Conservation (phyloP, 768 basidiomycete genomes). For the Lentinula detonsa region DNA sequence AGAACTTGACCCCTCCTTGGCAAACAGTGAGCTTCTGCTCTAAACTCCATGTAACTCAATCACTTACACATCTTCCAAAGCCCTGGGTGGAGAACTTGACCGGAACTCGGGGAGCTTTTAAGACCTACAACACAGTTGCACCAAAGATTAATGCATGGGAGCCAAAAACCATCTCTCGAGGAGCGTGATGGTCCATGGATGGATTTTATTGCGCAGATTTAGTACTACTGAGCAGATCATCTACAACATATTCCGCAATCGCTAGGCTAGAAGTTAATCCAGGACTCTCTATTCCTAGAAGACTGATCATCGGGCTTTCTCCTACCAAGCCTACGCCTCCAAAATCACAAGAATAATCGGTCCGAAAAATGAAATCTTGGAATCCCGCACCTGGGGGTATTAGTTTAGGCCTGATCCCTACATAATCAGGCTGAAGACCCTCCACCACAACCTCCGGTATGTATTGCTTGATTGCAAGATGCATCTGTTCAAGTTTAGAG, state of each 20-base stretch:
- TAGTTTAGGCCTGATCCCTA: conserved; percentile 86
- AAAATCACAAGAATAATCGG: conserved; percentile 44
- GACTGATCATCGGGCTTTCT: conserved; percentile 60
- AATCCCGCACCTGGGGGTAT: conserved; percentile 68
- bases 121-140: conserved; percentile 78
- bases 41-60: not conserved
- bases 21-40: conserved; percentile 54
- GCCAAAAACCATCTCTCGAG: conserved; percentile 58
- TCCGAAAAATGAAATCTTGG: conserved; percentile 76
- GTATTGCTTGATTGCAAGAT: conserved; percentile 66
- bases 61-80: conserved; percentile 29
- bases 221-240: conserved; percentile 38
- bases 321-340: conserved; percentile 17
- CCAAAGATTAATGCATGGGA: conserved; percentile 85
- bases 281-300: conserved; percentile 90
- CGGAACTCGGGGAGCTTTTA: conserved; percentile 88
- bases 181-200: not conserved
- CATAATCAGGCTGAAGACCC: conserved; percentile 75
- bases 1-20: conserved; percentile 71
- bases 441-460: conserved; percentile 56
- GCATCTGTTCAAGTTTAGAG: conserved; percentile 57
- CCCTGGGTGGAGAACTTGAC: conserved; percentile 86
- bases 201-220: not conserved
- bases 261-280: conserved; percentile 86
- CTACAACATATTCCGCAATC: conserved; percentile 78